phyloP scores from a whole-genome alignment of 1,284 basidiomycete species.

The Sporisorium scitamineum region DNA sequence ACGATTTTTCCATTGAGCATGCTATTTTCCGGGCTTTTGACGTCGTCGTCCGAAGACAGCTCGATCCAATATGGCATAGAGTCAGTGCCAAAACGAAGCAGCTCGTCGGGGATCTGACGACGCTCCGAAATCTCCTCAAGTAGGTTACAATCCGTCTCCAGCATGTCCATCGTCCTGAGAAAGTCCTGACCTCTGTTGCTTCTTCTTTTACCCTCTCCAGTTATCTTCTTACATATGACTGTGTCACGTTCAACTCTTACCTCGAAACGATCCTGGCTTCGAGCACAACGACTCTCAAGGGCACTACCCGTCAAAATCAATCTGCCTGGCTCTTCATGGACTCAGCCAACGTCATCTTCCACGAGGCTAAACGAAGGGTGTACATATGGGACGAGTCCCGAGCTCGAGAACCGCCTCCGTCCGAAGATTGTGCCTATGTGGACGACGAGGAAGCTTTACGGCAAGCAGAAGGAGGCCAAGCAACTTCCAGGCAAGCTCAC shows the following conservation, averaged over 20 bases:
- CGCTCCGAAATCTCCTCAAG: constrained; percentile 85
- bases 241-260: constrained; percentile 89
- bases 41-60: constrained; percentile 84
- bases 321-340: constrained; percentile 89
- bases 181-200: background rate
- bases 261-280: constrained; percentile 89
- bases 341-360: constrained; percentile 87
- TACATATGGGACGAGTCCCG: constrained; percentile 74
- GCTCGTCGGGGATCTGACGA: constrained; percentile 87
- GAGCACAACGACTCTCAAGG: constrained; percentile 72
- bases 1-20: constrained; percentile 91
- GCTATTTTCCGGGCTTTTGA: constrained; percentile 96
- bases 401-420: background rate
- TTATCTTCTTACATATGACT: constrained; percentile 90
- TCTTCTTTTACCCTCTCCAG: constrained; percentile 69
- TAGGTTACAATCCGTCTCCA: constrained; percentile 70
- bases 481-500: background rate
- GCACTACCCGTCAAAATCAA: constrained; percentile 73
- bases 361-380: constrained; percentile 82
- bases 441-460: constrained; percentile 68
- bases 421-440: constrained; percentile 31
- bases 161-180: background rate
- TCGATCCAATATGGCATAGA: constrained; percentile 96
- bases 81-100: constrained; percentile 92
- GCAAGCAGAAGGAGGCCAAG: constrained; percentile 25